Conservation (phyloP, 768 basidiomycete genomes). For the Agrocybe chaxingu region DNA sequence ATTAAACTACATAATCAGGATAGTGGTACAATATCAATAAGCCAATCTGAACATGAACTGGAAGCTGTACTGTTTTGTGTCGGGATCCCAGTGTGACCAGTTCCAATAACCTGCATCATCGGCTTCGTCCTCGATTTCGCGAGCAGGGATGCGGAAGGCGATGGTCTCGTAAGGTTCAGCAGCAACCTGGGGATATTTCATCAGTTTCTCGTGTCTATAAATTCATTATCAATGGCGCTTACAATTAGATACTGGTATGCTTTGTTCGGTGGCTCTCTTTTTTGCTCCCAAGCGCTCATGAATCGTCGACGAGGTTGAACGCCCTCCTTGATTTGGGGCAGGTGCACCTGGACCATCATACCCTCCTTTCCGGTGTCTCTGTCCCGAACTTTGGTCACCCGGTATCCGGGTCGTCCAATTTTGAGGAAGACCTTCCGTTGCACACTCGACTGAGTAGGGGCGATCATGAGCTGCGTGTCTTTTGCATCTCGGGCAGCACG, state of each 20-base stretch:
- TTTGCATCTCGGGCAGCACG: conserved; percentile 97
- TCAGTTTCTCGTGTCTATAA: conserved; percentile 20
- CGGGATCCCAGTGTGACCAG: conserved; percentile 99
- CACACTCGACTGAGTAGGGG: conserved; percentile 73
- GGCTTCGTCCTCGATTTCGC: conserved; percentile 94
- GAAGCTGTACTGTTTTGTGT: conserved; percentile 97
- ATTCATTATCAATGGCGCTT: conserved; percentile 30
- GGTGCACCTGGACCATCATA: conserved; percentile 95
- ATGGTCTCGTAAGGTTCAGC: conserved; percentile 99
- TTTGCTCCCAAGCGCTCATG: conserved; percentile 99
- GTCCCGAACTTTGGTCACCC: conserved; percentile 96
- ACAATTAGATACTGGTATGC: conserved; percentile 98
- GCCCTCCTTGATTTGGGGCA: conserved; percentile 88
- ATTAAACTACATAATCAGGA: conserved; percentile 6
- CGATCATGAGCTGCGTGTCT: conserved; percentile 87
- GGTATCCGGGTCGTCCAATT: conserved; percentile 93
- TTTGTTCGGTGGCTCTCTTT: conserved; percentile 90
- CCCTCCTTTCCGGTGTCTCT: conserved; percentile 89
- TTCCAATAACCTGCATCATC: conserved; percentile 90
- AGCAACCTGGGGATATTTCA: conserved; percentile 63
- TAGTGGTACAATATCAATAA: conserved; percentile 27
- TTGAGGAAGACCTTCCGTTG: conserved; percentile 95
- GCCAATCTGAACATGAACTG: conserved; percentile 90
- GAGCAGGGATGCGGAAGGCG: conserved; percentile 96
- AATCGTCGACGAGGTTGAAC: conserved; percentile 85